Conservation (phyloP, 2,329 filamentous ascomycete genomes). For the Cordyceps tenuipes region DNA sequence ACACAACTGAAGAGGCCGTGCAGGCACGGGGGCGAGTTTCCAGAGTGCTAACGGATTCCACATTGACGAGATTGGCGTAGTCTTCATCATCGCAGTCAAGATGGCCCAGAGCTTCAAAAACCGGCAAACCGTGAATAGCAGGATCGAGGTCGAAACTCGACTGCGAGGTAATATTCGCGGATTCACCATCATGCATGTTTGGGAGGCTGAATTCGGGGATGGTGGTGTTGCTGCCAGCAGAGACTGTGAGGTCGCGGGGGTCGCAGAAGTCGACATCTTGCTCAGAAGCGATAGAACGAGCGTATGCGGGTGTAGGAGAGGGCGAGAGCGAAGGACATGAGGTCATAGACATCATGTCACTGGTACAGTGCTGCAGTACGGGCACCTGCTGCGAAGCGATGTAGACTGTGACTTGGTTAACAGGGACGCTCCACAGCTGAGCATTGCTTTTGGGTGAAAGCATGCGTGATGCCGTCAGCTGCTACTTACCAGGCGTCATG, state of each 20-base stretch:
- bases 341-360: slow-evolving; percentile 65
- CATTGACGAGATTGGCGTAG: slow-evolving; percentile 67
- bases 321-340: slow-evolving; percentile 81
- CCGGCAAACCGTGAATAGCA: slow-evolving; percentile 52
- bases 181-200: slow-evolving; percentile 56
- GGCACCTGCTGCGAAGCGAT: slow-evolving; percentile 41
- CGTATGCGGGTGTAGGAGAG: slow-evolving; percentile 66
- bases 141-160: slow-evolving; percentile 40
- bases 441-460: neutral
- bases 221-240: slow-evolving; percentile 38
- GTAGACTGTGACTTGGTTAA: slow-evolving; percentile 40
- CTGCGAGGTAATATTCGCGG: slow-evolving; percentile 39
- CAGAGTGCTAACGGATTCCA: slow-evolving; percentile 37
- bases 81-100: slow-evolving; percentile 90
- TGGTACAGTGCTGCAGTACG: slow-evolving; percentile 55
- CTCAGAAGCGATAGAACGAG: slow-evolving; percentile 59
- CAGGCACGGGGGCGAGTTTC: slow-evolving; percentile 59
- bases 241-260: slow-evolving; percentile 78
- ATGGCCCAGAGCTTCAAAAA: slow-evolving; percentile 80
- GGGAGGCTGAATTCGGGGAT: slow-evolving; percentile 58
- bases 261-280: slow-evolving; percentile 81
- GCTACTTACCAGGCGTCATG: slow-evolving; percentile 76
- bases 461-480: neutral
- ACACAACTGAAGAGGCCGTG: slow-evolving; percentile 60
- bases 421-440: slow-evolving; percentile 7